Base-by-base conservation (phyloP, 2,329 filamentous ascomycete species). In the Lecanicillium sp. region DNA sequence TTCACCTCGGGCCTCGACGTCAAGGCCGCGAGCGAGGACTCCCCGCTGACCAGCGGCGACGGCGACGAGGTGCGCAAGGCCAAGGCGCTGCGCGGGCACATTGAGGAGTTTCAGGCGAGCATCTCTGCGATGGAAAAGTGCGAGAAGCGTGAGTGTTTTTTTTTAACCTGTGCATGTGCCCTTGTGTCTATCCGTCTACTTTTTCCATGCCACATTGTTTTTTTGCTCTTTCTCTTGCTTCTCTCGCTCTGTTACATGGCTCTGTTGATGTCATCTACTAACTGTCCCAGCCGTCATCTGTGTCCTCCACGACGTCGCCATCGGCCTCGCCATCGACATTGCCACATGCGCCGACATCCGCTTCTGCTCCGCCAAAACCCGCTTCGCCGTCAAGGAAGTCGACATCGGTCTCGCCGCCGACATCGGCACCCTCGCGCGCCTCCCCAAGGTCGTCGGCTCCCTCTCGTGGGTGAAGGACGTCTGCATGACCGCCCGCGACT, bases 1-100 rank as follows among this genome's bases (percentile, higher is more conserved):
- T 97, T 96, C 70, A 90, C 87, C 2, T 76, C 87, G 0, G 91
- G 91, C 0, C 72, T 97, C 17, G 91, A 97, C 65, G 84, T 96
- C 44, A 75, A 84, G 61, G 83, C 83, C 7, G 84, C 86, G 11
- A 75, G 74, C 11, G 59, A 79, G 57, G 72, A 73, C 27, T 66
- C 72, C 1, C 59, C 78, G 17, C 59, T 78, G 24, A 58, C 60
- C 8, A 49, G 24, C 15, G 62, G 62, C 23, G 55, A 54, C 4
- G 44, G 51, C 10, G 89, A 94, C 61, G 63, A 72, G 1, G 85
- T 85, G 2, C 77, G 88, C 54, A 79, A 71, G 55, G 84, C 86
- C 0, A 73, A 75, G 29, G 58, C 60, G 4, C 59, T 90, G 42
- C 77, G 87, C 41, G 76, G 81, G 26, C 78, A 88, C 62, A 83